These are phyloP conservation scores for Trebouxia sp. DNA, from an alignment of 139 green algal genomes.

Conservation along the genomic window DNA sequence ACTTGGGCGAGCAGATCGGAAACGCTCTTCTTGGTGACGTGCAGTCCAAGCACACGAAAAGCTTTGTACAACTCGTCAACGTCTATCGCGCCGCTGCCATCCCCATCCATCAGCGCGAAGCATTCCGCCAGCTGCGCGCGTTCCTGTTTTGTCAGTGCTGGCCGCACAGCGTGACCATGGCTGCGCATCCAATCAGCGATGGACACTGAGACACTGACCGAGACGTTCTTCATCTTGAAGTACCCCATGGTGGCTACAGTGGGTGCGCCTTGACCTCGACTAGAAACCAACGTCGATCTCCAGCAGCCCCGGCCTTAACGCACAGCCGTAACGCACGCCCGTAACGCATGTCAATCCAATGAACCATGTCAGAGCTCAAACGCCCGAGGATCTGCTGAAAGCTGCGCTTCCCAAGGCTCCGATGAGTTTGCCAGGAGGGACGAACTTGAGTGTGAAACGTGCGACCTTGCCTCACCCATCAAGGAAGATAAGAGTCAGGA, in stretches of 20 bases:
- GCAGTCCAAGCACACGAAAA: constrained; percentile 28
- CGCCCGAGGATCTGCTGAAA: no score
- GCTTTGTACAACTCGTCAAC: constrained; percentile 31
- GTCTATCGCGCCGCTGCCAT: constrained; percentile 34
- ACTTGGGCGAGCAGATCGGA: constrained; percentile 13
- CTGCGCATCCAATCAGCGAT: constrained; percentile 29
- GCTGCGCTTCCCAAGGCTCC: no score
- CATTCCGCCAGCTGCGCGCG: constrained; percentile 20
- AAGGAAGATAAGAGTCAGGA: no score
- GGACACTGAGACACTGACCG: background rate
- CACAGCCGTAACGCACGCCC: no score
- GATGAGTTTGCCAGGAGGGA: no score
- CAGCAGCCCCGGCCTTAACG: no score
- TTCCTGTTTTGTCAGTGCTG: background rate
- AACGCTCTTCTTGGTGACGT: constrained; percentile 21
- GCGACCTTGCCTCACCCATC: no score
- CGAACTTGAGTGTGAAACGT: no score
- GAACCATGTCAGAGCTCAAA: no score
- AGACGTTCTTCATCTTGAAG: constrained; percentile 16
- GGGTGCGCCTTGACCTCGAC: no score
- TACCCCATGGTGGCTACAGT: constrained; percentile 29
- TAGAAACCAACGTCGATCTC: no score
- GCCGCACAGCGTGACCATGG: constrained; percentile 6
- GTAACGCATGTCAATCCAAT: no score
- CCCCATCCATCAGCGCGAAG: constrained; percentile 32